Evolutionary conservation across 192 early-diverging fungal species (phyloP).

Genomic region (Entomortierella parvispora): DNA sequence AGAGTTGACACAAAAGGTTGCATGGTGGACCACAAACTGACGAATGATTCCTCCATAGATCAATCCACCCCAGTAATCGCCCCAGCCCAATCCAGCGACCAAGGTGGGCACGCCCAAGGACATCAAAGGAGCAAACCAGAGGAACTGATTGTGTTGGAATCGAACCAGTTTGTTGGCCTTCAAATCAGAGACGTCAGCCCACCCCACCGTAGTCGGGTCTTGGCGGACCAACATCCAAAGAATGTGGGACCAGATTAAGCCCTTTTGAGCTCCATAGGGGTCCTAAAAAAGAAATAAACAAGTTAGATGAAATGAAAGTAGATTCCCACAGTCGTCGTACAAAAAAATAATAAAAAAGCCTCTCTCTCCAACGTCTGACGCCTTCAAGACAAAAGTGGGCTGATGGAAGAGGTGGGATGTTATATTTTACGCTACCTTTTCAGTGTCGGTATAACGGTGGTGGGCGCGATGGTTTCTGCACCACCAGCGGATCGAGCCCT

Average conservation of each 20-base stretch:
- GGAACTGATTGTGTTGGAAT: constrained; percentile 83
- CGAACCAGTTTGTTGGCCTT: constrained; percentile 77
- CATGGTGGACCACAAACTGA: constrained; percentile 79
- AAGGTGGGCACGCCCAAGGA: constrained; percentile 81
- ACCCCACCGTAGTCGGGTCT: constrained; percentile 71
- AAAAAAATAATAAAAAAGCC: too few species aligned
- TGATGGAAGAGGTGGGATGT: too few species aligned
- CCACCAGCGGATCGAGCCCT: constrained; percentile 90
- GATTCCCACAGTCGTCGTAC: background rate
- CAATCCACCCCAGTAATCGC: constrained; percentile 81
- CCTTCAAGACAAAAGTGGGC: too few species aligned
- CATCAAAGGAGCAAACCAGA: constrained; percentile 72
- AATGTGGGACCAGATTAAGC: constrained; percentile 82
- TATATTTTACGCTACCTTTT: constrained; percentile 35
- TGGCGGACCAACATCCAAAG: constrained; percentile 86
- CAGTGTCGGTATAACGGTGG: constrained; percentile 71
- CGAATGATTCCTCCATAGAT: constrained; percentile 79
- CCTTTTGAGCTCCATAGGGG: constrained; percentile 82
- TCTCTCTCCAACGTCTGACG: too few species aligned
- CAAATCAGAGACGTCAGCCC: constrained; percentile 81
- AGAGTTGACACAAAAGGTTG: constrained; percentile 89
- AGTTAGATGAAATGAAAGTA: constrained; percentile 8
- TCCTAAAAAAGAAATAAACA: constrained; percentile 72
- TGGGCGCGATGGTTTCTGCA: constrained; percentile 83
- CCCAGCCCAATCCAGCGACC: constrained; percentile 82